These are phyloP conservation scores for Colletotrichum sp. DNA, from an alignment of 2,329 filamentous ascomycete genomes.

Conservation along the genomic window DNA sequence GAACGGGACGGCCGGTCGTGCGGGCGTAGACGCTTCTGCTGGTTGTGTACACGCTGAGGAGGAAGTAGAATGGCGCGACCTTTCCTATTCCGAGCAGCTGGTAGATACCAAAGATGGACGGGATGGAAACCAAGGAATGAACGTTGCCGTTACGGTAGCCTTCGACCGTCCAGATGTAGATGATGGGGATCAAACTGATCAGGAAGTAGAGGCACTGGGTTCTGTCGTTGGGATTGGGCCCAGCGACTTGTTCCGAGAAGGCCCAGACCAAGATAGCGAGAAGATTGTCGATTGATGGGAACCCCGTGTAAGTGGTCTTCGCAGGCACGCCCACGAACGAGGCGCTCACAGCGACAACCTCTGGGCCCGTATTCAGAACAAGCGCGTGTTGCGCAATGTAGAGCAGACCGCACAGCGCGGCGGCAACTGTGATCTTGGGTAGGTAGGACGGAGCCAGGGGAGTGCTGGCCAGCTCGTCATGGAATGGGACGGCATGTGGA, in stretches of 20 bases:
- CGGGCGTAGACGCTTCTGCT: neutral
- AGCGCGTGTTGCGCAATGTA: neutral
- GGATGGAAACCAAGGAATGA: conserved; percentile 13
- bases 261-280: neutral
- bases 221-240: neutral
- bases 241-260: neutral
- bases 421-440: neutral
- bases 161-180: conserved; percentile 29
- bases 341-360: neutral
- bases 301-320: neutral
- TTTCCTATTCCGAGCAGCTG: conserved; percentile 15
- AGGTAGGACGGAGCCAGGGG: neutral
- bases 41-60: conserved; percentile 2
- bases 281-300: neutral
- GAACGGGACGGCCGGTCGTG: conserved; percentile 17
- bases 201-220: conserved; percentile 20
- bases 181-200: conserved; percentile 24
- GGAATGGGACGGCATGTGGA: conserved; percentile 12
- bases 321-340: neutral
- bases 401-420: neutral
- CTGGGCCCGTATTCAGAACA: neutral
- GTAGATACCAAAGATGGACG: conserved; percentile 20
- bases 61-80: conserved; percentile 16
- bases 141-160: conserved; percentile 25
- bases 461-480: conserved; percentile 21